phyloP scores from a whole-genome alignment of 1,139 yeast species.

The Yamadazyma atlantica region DNA sequence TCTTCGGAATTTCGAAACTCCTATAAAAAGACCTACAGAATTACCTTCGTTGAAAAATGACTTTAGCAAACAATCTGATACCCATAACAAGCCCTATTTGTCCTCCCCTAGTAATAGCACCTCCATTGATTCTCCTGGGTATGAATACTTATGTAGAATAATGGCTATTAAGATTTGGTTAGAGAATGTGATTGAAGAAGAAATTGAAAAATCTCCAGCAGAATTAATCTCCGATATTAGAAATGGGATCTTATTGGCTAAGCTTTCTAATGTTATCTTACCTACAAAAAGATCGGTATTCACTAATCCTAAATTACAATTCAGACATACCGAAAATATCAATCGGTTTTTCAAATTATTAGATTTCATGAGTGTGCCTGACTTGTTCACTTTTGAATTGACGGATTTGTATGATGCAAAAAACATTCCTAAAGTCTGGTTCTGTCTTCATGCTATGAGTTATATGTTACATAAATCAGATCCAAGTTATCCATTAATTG shows the following conservation, averaged over 20 bases:
- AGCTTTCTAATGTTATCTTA: constrained; percentile 68
- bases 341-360: constrained; percentile 77
- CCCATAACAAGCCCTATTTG: constrained; percentile 19
- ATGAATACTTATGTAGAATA: constrained; percentile 86
- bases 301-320: constrained; percentile 57
- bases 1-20: constrained; percentile 12
- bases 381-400: constrained; percentile 81
- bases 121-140: constrained; percentile 41
- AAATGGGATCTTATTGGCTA: constrained; percentile 85
- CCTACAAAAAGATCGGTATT: constrained; percentile 58
- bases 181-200: constrained; percentile 40
- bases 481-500: constrained; percentile 61
- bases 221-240: constrained; percentile 57
- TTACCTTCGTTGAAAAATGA: constrained; percentile 17
- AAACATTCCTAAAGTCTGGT: constrained; percentile 90
- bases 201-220: constrained; percentile 55
- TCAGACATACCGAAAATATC: constrained; percentile 91
- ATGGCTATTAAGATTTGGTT: constrained; percentile 73
- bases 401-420: constrained; percentile 93
- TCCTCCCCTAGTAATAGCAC: constrained; percentile 31
- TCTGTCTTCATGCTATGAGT: constrained; percentile 87
- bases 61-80: constrained; percentile 9
- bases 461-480: constrained; percentile 56
- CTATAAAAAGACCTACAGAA: constrained; percentile 11
- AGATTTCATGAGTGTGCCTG: constrained; percentile 75